Base-by-base conservation (phyloP, 164 flowering plant genomes). In the Dillenia turbinata region DNA sequence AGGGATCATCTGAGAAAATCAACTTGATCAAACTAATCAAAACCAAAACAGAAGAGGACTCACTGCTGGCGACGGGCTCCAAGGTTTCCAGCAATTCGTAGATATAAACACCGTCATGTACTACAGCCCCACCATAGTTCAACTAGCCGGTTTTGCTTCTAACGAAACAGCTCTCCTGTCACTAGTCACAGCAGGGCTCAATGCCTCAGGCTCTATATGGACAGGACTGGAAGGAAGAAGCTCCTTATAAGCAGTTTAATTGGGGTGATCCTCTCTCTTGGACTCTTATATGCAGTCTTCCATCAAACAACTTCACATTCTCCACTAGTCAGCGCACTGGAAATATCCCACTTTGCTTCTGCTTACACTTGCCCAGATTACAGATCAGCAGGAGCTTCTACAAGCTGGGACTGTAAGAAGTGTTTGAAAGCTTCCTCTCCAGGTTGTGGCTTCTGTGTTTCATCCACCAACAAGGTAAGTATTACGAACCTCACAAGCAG, bases 21-120 rank as follows among this genome's bases (percentile, higher is more conserved):
- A 75, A 68, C 67, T 44, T 78, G 26, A 10, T 66, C 45, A 68
- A 76, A 61, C 69, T 84, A 10, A 22, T 56, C 57, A 77, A 76
- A 69, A 79, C 80, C 16, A 83, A 68, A 48, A 70, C 80, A 13
- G 88, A 43, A 77, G 88, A 62, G 90, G 79, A 11, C 78, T 83
- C 0, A 49, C 61, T 24, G 89, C 86, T 8, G 86, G 94, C 8
- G 82, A 81, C 17, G 88, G 86, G 7, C 87, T 84, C 53, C 87
- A 82, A 60, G 66, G 84, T 9, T 77, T 81, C 68, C 94, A 88
- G 66, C 94, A 88, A 56, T 83, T 87, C 73, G 85, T 83, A 16
- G 90, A 87, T 54, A 87, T 87, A 53, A 85, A 87, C 72, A 87
- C 89, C 5, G 90, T 87, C 12, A 85, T 85, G 92, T 84, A 86